Evolutionary conservation across 805 yeast species (phyloP), one percentile per base, ranked within the genome.

Genomic region (Teunomyces atbi): DNA sequence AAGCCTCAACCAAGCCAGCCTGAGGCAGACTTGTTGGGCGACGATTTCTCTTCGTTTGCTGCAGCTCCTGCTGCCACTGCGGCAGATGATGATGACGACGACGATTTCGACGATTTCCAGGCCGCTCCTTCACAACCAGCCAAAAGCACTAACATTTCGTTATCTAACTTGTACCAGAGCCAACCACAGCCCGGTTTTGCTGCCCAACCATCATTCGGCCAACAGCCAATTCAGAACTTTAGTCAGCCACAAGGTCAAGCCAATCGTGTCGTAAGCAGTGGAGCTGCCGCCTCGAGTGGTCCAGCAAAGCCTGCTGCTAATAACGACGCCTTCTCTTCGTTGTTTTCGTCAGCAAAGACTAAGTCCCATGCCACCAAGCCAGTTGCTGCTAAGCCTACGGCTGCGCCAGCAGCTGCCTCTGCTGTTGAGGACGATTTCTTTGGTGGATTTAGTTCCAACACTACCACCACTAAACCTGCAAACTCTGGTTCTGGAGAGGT

Each of bases 81-180:
- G 3, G 48, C 48, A 11, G 57, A 47, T 3, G 65, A 62, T 5
- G 81, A 76, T 7, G 86, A 78, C 46, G 89, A 82, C 45, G 89
- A 85, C 52, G 94, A 86, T 34, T 87, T 87, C 61, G 89, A 86
- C 52, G 94, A 86, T 53, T 86, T 86, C 75, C 92, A 86, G 64
- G 86, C 89, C 10, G 81, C 78, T 3, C 83, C 85, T 6, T 65
- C 68, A 13, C 62, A 61, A 39, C 62, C 50, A 47, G 50, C 38
- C 45, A 51, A 54, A 48, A 16, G n/a, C 37, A 56, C 42, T 45
- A 50, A 48, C 16, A 47, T 58, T 36, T 43, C 60, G 21, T 56
- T 66, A 44, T 58, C 60, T 27, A 62, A 54, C 49, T 59, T 68
- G 50, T 61, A 60, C 50, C 62, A 56, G 41, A 55, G 45, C 46